A percentile compares a stretch with the other conserved stretches of the same genome.
Conservation (phyloP, 192 early-diverging fungal species). For the Linnemannia hyalina region DNA sequence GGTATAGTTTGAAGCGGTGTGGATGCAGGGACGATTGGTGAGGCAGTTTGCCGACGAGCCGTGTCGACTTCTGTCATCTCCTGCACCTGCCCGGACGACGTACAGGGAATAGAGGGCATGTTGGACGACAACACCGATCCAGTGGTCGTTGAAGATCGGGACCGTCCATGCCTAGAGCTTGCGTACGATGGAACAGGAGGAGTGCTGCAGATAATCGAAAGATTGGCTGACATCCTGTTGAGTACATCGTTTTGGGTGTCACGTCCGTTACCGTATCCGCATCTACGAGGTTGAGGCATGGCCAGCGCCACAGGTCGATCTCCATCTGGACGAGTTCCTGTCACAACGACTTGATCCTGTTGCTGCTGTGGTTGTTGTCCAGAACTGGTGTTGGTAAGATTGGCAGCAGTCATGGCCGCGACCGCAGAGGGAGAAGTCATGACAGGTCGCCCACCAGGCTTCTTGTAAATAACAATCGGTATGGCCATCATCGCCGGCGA, state of each 20-base stretch:
- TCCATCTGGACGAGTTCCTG: background rate
- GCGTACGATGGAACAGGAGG: background rate
- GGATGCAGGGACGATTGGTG: too few species aligned
- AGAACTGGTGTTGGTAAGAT: background rate
- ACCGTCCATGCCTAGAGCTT: background rate
- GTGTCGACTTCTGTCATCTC: background rate
- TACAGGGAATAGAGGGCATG: constrained; percentile 10
- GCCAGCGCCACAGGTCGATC: background rate
- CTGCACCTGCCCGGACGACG: background rate
- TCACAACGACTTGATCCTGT: background rate
- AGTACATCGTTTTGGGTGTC: constrained; percentile 22
- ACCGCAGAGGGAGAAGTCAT: background rate
- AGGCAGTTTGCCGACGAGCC: background rate
- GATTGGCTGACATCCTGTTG: constrained; percentile 13
- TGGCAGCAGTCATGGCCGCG: background rate
- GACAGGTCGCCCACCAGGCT: background rate
- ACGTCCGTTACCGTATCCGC: too few species aligned
- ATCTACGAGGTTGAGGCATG: background rate
- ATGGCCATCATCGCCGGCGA: constrained; percentile 46
- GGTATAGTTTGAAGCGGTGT: background rate
- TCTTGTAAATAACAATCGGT: constrained; percentile 38
- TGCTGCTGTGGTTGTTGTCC: background rate
- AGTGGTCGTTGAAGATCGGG: background rate
- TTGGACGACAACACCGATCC: background rate
- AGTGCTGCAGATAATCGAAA: constrained; percentile 10